Percentiles rank a stretch among this genome's conserved stretches.
Conservation (phyloP, 2,329 filamentous ascomycete species). For the Fusarium oxysporum region DNA sequence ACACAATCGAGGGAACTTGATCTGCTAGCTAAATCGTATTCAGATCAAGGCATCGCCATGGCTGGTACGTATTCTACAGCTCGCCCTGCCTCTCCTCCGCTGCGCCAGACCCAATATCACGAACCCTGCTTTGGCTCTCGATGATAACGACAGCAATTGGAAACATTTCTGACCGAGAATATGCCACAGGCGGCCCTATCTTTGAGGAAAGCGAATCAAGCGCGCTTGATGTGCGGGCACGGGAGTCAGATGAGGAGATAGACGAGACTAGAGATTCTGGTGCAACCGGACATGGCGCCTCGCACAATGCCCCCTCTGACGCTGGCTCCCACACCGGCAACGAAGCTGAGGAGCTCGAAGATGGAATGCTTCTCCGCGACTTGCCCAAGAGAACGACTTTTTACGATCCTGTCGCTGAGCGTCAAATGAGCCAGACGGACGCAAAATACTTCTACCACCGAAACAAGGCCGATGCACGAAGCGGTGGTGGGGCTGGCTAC, state of each 20-base stretch:
- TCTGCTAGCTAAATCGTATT: not conserved
- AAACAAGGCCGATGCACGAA: slow-evolving; percentile 73
- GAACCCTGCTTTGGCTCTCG: not conserved
- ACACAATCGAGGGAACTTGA: not conserved
- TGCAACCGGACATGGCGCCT: slow-evolving; percentile 39
- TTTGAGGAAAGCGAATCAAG: slow-evolving; percentile 40
- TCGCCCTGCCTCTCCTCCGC: slow-evolving; percentile 29
- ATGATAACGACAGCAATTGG: slow-evolving; percentile 5
- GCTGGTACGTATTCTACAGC: slow-evolving; percentile 37
- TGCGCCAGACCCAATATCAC: slow-evolving; percentile 5
- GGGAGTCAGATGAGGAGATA: slow-evolving; percentile 50
- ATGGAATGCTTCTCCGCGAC: slow-evolving; percentile 71
- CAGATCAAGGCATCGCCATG: slow-evolving; percentile 29
- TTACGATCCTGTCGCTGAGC: slow-evolving; percentile 93
- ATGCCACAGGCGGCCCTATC: slow-evolving; percentile 23
- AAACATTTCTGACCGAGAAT: slow-evolving; percentile 18
- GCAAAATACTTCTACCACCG: slow-evolving; percentile 96
- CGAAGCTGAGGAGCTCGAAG: slow-evolving; percentile 53
- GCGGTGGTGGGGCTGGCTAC: slow-evolving; percentile 52
- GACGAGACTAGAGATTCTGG: slow-evolving; percentile 42
- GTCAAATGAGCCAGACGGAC: slow-evolving; percentile 92
- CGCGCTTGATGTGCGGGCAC: slow-evolving; percentile 42
- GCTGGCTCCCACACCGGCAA: slow-evolving; percentile 35
- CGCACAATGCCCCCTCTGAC: slow-evolving; percentile 37
- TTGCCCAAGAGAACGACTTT: slow-evolving; percentile 81